Evolutionary conservation across 352 stramenopile species (phyloP), one percentile per base, ranked within the genome.

Genomic region (Phytophthora gonapodyides): DNA sequence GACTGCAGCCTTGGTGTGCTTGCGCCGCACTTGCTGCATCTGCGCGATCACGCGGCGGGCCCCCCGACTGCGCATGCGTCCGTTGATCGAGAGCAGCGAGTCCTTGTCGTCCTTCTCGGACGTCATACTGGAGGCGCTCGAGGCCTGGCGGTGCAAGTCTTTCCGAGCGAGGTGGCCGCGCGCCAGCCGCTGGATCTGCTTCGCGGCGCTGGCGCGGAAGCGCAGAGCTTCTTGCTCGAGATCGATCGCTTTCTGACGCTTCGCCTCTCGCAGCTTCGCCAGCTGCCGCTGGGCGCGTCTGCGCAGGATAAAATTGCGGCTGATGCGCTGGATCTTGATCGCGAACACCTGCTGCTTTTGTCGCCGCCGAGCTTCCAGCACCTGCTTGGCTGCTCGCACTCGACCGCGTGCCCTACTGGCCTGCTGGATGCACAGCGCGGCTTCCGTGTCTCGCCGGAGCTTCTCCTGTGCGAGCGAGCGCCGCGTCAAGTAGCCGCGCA

Each of bases 401-500:
- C 76, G 49, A 5, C 67, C 69, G 13, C 53, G 69, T 12, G 76
- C 67, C 31, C 78, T 76, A 53, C 67, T 76, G 10, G 55, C 61
- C 45, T 81, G 67, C 53, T 89, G 80, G 59, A 89, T 89, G 7
- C 48, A 65, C 8, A 64, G 46, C 3, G 76, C 80, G 0, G 80
- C 80, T 27, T 65, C 41, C 5, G 75, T 85, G 54, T 78, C 46
- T 1, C 57, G 65, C 15, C 35, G 45, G 8, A 69, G 43, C 7
- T 60, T 60, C 42, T 78, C 47, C 8, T 57, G 27, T 0, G 42
- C 42, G 3, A 86, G 19, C 5, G 19, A 24, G 31, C 10, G 31
- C 4, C 80, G 69, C 12, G 55, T 57, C 7, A 80, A 24, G 27
- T 69, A 74, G 11, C 80, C 71, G 5, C 78, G 75, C 37, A 75